A percentile compares a stretch with the other conserved stretches of the same genome.
These are phyloP conservation scores for Tolypocladium cylindrosporum DNA, from an alignment of 2,329 filamentous ascomycete species.

Conservation along the genomic window DNA sequence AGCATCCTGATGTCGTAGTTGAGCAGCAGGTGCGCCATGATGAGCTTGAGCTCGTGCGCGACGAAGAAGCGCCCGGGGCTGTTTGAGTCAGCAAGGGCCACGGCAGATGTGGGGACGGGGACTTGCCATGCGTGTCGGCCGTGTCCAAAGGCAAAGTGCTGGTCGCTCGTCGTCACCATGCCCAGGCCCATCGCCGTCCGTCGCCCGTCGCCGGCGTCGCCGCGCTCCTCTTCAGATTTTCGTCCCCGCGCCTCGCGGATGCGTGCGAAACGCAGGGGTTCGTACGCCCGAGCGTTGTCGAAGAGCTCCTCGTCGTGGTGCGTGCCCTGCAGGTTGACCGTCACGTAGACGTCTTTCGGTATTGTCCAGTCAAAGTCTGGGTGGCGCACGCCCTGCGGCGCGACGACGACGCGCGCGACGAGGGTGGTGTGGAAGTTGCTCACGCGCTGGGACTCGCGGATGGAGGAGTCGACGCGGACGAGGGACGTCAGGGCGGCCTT, in stretches of 20 bases:
- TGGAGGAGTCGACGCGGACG: constrained; percentile 37
- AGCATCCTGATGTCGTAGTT: constrained; percentile 42
- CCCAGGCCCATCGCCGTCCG: constrained; percentile 27
- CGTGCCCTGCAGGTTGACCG: constrained; percentile 31
- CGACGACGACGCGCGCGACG: constrained; percentile 34
- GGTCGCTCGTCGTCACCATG: constrained; percentile 42
- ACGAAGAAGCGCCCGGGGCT: constrained; percentile 47
- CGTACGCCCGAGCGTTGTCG: constrained; percentile 29
- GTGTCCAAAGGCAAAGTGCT: constrained; percentile 45
- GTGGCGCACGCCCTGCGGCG: constrained; percentile 31
- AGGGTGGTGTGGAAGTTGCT: constrained; percentile 37
- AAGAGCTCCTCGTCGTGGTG: constrained; percentile 38
- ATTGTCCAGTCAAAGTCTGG: constrained; percentile 18
- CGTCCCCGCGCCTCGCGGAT: constrained; percentile 27
- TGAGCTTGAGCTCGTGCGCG: constrained; percentile 44
- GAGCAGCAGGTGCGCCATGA: constrained; percentile 37
- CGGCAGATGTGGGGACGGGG: neutral
- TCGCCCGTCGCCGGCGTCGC: constrained; percentile 18
- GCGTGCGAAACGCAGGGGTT: constrained; percentile 38
- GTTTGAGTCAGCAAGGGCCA: neutral
- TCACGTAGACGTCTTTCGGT: constrained; percentile 31
- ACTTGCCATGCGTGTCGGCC: constrained; percentile 40
- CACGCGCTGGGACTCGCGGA: constrained; percentile 41
- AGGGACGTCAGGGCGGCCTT: constrained; percentile 33
- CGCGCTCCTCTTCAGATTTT: constrained; percentile 15